phyloP scores from a whole-genome alignment of 2,329 filamentous ascomycete species.

The Pseudohalonectria lignicola region DNA sequence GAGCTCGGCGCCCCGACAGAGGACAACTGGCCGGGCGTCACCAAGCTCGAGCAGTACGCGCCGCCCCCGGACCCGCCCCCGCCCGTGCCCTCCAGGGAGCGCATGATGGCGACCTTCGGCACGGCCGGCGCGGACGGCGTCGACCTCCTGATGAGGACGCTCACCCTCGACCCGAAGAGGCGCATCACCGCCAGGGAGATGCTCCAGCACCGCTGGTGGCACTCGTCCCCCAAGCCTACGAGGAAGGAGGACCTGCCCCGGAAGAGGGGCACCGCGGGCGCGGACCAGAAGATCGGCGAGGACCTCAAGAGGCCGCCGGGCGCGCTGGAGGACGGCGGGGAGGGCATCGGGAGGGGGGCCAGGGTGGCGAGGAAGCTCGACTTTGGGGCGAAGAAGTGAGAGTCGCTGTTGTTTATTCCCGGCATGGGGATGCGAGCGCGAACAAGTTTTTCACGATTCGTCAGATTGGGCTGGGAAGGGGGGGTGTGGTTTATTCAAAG shows the following conservation, averaged over 20 bases:
- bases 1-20: constrained; percentile 85
- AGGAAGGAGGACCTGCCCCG: constrained; percentile 70
- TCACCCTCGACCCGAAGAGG: constrained; percentile 77
- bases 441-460: too few relatives aligned
- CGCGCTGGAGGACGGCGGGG: constrained; percentile 50
- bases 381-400: constrained; percentile 45
- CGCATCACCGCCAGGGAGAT: constrained; percentile 68
- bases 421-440: too few relatives aligned
- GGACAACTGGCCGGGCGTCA: constrained; percentile 90
- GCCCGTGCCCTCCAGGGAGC: constrained; percentile 53
- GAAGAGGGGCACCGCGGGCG: constrained; percentile 58
- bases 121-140: constrained; percentile 74
- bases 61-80: constrained; percentile 45
- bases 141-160: constrained; percentile 76
- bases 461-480: too few relatives aligned
- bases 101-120: constrained; percentile 68
- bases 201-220: constrained; percentile 80
- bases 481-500: too few relatives aligned
- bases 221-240: constrained; percentile 70
- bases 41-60: constrained; percentile 70
- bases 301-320: constrained; percentile 72
- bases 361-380: constrained; percentile 78
- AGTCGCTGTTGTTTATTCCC: too few relatives aligned
- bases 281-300: constrained; percentile 64
- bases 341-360: constrained; percentile 36